Conservation (phyloP, 345 rosid species). For the Brassica juncea region DNA sequence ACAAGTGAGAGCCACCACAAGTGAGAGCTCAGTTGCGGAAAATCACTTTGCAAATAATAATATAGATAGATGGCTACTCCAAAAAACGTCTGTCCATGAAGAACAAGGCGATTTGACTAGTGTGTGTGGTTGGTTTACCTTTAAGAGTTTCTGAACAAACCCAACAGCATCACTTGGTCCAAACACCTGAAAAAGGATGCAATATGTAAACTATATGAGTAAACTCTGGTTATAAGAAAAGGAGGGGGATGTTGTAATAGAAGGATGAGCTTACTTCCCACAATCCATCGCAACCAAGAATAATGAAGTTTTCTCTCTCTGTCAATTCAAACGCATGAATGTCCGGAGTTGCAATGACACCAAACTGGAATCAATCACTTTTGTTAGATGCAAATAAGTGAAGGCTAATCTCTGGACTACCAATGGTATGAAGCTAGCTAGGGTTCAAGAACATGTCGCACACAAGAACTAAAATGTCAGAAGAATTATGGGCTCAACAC, state of each 20-base stretch:
- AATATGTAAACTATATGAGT: conserved; percentile 2
- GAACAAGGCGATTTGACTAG: not conserved
- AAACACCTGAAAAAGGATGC: conserved; percentile 60
- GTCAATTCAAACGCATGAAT: conserved; percentile 80
- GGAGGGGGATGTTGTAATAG: not conserved
- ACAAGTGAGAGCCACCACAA: no score
- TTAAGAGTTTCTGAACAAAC: conserved; percentile 70
- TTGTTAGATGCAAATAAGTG: conserved; percentile 36
- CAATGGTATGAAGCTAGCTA: conserved; percentile 8
- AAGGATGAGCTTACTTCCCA: conserved; percentile 74
- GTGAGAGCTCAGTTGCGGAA: no score
- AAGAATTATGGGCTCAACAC: not conserved
- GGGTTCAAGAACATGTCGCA: conserved; percentile 4
- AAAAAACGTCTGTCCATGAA: not conserved
- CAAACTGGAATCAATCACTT: conserved; percentile 58
- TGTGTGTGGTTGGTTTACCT: conserved; percentile 45
- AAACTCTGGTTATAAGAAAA: not conserved
- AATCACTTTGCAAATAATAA: no score
- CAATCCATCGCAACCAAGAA: conserved; percentile 92
- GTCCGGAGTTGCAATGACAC: conserved; percentile 82
- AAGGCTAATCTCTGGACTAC: not conserved
- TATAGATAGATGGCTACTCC: not conserved
- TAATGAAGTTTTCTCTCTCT: conserved; percentile 72
- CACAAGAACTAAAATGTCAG: not conserved
- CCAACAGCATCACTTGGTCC: conserved; percentile 87